Base-by-base conservation (phyloP, 306 rosid genomes). In the Glycine tomentella region DNA sequence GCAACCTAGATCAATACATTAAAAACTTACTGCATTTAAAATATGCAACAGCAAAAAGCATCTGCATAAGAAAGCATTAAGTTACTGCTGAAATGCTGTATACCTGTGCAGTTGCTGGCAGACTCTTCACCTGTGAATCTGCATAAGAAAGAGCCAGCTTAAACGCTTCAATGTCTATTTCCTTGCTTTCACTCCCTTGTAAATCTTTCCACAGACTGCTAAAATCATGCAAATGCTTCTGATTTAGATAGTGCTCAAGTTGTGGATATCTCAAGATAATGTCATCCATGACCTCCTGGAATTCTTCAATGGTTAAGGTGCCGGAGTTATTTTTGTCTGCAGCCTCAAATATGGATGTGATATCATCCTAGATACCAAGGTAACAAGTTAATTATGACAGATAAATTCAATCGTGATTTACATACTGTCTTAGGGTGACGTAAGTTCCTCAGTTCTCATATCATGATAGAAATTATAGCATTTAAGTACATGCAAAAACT, bases 101-200 rank as follows among this genome's bases (percentile, higher is more conserved):
- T 74, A 90, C 99, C 96, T 95, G 99, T 66, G 99, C 98, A 52
- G 99, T 93, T 80, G 99, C 99, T 3, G 99, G 99, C 46, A 95
- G 92, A 86, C 80, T 90, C 92, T 95, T 95, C 89, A 87, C 85
- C 88, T 93, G 92, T 15, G 91, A 84, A 88, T 95, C 99, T 25
- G 75, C 98, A 9, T 86, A 86, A 88, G 86, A 69, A 81, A 95
- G 94, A 53, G 94, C 96, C 25, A 61, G 72, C 86, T 90, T 89
- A 80, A 95, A 90, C 57, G 80, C 89, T 89, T 93, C 96, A 45
- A 91, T 77, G 82, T 84, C 95, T 87, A 95, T 85, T 86, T 86
- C 93, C 45, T 87, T 50, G 84, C 84, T 77, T 42, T 87, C 90
- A 46, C 85, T 87, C 50, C 99, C 97, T 42, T 82, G 85, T 0